These are phyloP conservation scores for Leucosporidium yakuticum DNA, from an alignment of 768 basidiomycete genomes.

Conservation along the genomic window DNA sequence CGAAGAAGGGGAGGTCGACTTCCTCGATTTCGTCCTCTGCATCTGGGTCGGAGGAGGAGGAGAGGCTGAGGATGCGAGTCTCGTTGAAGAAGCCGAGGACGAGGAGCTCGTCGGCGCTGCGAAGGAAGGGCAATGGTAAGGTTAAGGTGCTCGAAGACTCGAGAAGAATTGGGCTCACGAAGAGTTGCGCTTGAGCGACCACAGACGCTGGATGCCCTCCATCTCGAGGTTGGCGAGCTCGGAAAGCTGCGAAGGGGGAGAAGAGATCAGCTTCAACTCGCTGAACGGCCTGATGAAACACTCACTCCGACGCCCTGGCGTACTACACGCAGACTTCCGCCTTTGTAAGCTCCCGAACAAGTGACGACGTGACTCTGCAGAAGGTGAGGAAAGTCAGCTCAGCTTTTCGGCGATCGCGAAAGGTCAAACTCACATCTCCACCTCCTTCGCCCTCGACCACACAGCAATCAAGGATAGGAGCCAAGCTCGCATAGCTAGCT, in stretches of 20 bases:
- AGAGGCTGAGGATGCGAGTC: slow-evolving; percentile 29
- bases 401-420: neutral
- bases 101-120: slow-evolving; percentile 19
- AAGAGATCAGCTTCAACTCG: too few relatives aligned
- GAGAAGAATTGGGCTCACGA: neutral
- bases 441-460: slow-evolving; percentile 61
- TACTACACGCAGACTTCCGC: slow-evolving; percentile 69
- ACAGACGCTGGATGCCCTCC: slow-evolving; percentile 55
- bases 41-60: neutral
- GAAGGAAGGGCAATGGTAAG: neutral
- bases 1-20: slow-evolving; percentile 49
- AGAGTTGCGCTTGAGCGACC: slow-evolving; percentile 41
- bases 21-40: slow-evolving; percentile 43
- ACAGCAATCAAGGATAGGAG: slow-evolving; percentile 75
- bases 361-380: slow-evolving; percentile 70
- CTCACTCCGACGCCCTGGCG: slow-evolving; percentile 72
- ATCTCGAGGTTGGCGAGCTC: slow-evolving; percentile 59
- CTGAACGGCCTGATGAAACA: too few relatives aligned
- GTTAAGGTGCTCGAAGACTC: neutral
- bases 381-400: neutral
- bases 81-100: slow-evolving; percentile 29
- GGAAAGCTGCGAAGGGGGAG: slow-evolving; percentile 35
- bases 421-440: slow-evolving; percentile 43
- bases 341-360: slow-evolving; percentile 72
- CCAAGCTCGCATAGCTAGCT: slow-evolving; percentile 66